Percentiles rank a stretch among this genome's conserved stretches.
Conservation (phyloP, 192 early-diverging fungal genomes). For the Umbelopsis isabellina region DNA sequence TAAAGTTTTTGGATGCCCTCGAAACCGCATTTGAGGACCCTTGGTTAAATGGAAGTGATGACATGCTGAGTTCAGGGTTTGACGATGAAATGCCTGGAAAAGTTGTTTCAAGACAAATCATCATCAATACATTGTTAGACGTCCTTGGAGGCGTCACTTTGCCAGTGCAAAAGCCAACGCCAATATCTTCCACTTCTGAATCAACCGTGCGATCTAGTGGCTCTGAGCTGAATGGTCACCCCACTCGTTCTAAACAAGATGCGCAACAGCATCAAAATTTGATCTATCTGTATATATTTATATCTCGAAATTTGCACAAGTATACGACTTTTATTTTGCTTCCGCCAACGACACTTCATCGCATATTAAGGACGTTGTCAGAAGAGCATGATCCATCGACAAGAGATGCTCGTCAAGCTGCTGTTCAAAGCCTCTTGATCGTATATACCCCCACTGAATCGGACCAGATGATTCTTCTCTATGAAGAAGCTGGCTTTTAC, state of each 20-base stretch:
- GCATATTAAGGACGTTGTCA: constrained; percentile 51
- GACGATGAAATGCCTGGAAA: constrained; percentile 57
- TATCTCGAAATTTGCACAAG: constrained; percentile 56
- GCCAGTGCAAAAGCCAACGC: constrained; percentile 33
- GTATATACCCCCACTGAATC: constrained; percentile 59
- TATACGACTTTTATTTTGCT: constrained; percentile 59
- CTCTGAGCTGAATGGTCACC: background rate
- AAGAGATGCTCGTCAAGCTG: constrained; percentile 53
- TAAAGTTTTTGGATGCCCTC: constrained; percentile 55
- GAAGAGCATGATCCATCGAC: constrained; percentile 49
- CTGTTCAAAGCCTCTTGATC: constrained; percentile 56
- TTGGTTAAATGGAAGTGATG: constrained; percentile 57
- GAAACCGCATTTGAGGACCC: constrained; percentile 63
- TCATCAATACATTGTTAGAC: constrained; percentile 62
- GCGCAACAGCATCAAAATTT: constrained; percentile 25
- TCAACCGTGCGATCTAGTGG: constrained; percentile 36
- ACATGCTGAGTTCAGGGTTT: constrained; percentile 39
- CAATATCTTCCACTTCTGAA: constrained; percentile 34
- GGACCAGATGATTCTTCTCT: constrained; percentile 50
- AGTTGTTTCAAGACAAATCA: constrained; percentile 60
- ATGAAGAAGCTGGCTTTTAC: constrained; percentile 61
- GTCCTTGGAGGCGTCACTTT: constrained; percentile 47
- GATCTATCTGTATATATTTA: constrained; percentile 55
- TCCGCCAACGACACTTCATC: constrained; percentile 55
- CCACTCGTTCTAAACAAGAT: background rate